Evolutionary conservation across 1,284 basidiomycete genomes (phyloP).

Genomic region (Cryptococcus sp.): DNA sequence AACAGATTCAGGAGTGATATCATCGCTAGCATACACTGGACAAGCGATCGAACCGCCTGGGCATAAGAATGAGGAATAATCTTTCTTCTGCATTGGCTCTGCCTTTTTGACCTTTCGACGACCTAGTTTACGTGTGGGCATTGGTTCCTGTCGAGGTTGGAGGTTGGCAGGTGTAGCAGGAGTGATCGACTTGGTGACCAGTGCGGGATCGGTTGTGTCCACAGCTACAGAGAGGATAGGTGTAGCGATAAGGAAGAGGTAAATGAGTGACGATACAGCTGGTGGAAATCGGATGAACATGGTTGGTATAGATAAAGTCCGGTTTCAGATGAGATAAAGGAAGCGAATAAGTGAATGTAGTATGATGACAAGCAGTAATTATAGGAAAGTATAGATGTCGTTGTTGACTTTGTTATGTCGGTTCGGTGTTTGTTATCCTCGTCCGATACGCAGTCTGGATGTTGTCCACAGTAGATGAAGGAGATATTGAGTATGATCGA

Average conservation of each 20-base stretch:
- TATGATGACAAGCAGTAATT: no score
- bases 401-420: no score
- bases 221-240: conserved; percentile 18
- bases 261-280: neutral
- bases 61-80: conserved; percentile 49
- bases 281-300: conserved; percentile 3
- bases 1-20: conserved; percentile 25
- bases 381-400: no score
- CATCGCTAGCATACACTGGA: conserved; percentile 28
- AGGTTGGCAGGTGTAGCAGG: conserved; percentile 27
- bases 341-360: no score
- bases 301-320: neutral
- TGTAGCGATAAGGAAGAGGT: conserved; percentile 24
- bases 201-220: conserved; percentile 8
- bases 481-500: no score
- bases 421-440: no score
- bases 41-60: conserved; percentile 44
- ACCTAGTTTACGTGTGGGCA: conserved; percentile 42
- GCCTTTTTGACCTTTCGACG: conserved; percentile 30
- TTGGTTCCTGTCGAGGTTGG: conserved; percentile 30
- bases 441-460: no score
- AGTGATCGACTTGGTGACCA: conserved; percentile 4
- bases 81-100: conserved; percentile 39
- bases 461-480: no score
- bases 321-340: no score